Evolutionary conservation across 371 early-diverging fungal genomes (phyloP).

Genomic region (Rhizopus arrhizus): DNA sequence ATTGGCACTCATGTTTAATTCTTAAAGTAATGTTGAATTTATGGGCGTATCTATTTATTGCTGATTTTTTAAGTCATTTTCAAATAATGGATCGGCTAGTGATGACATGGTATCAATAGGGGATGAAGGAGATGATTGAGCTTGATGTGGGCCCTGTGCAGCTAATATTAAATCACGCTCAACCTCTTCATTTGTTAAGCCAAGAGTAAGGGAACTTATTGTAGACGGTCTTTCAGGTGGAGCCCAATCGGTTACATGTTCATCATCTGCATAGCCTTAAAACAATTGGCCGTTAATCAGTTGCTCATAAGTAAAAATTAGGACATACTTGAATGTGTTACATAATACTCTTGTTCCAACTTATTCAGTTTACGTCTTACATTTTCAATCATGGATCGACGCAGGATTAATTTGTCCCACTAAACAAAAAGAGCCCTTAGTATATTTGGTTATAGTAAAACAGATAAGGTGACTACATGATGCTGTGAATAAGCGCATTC

Average conservation of each 20-base stretch:
- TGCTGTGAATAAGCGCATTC: slow-evolving; percentile 36
- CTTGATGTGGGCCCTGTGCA: slow-evolving; percentile 17
- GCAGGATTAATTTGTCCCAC: slow-evolving; percentile 37
- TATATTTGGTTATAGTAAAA: background rate
- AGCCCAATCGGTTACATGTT: slow-evolving; percentile 37
- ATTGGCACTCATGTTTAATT: too few species aligned
- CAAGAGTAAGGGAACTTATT: slow-evolving; percentile 42
- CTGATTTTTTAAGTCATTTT: slow-evolving; percentile 15
- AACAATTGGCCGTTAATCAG: background rate
- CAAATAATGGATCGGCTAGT: slow-evolving; percentile 41
- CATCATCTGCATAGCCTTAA: slow-evolving; percentile 39
- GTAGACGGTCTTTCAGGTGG: slow-evolving; percentile 42
- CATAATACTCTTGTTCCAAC: slow-evolving; percentile 39
- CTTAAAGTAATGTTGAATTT: too few species aligned
- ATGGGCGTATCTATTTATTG: too few species aligned
- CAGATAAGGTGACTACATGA: slow-evolving; percentile 20
- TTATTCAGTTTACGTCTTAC: slow-evolving; percentile 33
- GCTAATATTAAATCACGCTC: slow-evolving; percentile 35
- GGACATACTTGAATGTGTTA: slow-evolving; percentile 34
- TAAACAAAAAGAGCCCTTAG: slow-evolving; percentile 8
- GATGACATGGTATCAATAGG: slow-evolving; percentile 39
- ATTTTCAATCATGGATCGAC: slow-evolving; percentile 38
- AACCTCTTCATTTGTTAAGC: slow-evolving; percentile 33
- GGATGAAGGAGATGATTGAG: slow-evolving; percentile 24
- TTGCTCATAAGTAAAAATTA: background rate